Evolutionary conservation across 148 eudicot genomes (phyloP).

Genomic region (Chenopodium quinoa): DNA sequence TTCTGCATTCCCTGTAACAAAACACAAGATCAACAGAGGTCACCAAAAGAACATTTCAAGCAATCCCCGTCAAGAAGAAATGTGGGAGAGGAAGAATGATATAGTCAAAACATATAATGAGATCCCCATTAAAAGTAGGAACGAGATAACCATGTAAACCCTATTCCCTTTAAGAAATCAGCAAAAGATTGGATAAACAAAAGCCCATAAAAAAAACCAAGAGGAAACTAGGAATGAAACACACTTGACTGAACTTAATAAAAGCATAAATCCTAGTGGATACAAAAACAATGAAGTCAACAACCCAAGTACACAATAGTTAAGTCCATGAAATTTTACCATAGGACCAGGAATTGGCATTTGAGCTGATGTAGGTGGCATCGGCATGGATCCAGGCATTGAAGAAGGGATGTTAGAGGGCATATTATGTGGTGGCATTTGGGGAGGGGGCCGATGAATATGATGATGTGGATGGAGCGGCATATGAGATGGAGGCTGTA

Average conservation of each 20-base stretch:
- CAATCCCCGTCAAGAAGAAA: neutral
- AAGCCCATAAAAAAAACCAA: neutral
- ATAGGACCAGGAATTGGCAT: constrained; percentile 57
- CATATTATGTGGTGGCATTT: constrained; percentile 66
- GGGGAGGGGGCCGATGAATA: constrained; percentile 76
- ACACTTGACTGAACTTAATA: neutral
- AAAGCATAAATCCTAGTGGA: neutral
- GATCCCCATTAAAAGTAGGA: neutral
- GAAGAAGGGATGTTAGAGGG: constrained; percentile 41
- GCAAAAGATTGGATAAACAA: neutral
- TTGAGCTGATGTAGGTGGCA: constrained; percentile 36
- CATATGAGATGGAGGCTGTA: constrained; percentile 78
- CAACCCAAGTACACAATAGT: neutral
- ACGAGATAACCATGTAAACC: neutral
- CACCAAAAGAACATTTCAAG: neutral
- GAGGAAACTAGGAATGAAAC: neutral
- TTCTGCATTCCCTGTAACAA: constrained; percentile 65
- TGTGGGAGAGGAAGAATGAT: neutral
- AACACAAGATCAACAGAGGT: neutral
- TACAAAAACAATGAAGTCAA: neutral
- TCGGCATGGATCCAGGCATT: constrained; percentile 51
- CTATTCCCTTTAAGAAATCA: neutral
- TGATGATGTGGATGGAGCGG: constrained; percentile 61
- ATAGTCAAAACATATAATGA: neutral
- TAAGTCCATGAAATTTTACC: constrained; percentile 33